phyloP scores from a whole-genome alignment of 108 stramenopile species.

The Aurantiochytrium sp. region DNA sequence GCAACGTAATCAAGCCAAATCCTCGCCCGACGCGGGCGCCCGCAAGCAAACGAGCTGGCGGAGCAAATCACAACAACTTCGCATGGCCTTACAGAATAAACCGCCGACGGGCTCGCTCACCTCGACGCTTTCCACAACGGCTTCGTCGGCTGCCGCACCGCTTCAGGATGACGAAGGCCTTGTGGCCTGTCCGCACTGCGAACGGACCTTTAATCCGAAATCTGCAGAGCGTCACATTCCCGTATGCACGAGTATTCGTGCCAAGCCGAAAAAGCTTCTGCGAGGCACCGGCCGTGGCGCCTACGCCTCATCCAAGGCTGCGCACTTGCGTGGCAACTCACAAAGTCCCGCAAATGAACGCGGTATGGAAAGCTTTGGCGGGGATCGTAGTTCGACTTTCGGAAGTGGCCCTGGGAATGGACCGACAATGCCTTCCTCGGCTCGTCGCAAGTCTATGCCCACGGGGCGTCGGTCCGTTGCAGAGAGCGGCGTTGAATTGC shows the following conservation, averaged over 20 bases:
- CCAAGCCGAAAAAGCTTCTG: not conserved
- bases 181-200: not conserved
- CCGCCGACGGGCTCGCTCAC: not conserved
- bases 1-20: too few relatives aligned
- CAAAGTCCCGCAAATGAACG: not conserved
- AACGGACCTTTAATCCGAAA: not conserved
- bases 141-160: not conserved
- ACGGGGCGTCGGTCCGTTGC: not conserved
- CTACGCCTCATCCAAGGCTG: not conserved
- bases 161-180: not conserved
- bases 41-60: not conserved
- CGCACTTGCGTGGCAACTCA: not conserved
- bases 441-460: not conserved
- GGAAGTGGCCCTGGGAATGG: too few relatives aligned
- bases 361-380: not conserved
- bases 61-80: not conserved
- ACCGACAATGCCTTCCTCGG: too few relatives aligned
- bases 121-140: constrained; percentile 6
- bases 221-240: not conserved
- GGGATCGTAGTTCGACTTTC: too few relatives aligned
- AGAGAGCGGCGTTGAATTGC: not conserved
- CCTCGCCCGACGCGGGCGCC: too few relatives aligned
- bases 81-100: not conserved
- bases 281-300: not conserved
- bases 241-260: not conserved